Conservation (phyloP, 768 basidiomycete species). For the Clavulina sp. region DNA sequence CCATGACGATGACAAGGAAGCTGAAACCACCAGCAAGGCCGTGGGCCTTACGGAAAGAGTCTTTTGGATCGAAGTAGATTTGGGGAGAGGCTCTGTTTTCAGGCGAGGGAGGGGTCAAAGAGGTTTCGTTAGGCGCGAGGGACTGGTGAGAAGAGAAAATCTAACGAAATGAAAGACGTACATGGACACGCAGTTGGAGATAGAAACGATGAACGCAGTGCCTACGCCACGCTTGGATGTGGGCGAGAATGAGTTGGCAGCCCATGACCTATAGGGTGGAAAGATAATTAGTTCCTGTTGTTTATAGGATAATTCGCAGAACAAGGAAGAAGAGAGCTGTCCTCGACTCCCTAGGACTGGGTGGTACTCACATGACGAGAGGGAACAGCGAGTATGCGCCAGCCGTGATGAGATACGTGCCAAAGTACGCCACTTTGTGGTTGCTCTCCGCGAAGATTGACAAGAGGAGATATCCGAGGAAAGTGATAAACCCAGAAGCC, state of each 20-base stretch:
- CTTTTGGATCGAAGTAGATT: constrained; percentile 36
- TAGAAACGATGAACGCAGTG: constrained; percentile 41
- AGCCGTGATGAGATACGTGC: constrained; percentile 37
- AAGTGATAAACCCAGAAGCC: constrained; percentile 28
- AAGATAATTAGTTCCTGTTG: background rate
- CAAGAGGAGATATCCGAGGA: constrained; percentile 37
- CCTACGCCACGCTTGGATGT: constrained; percentile 44
- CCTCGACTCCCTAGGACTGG: too few species aligned
- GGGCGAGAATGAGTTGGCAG: constrained; percentile 38
- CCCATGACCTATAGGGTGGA: constrained; percentile 33
- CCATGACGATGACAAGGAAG: constrained; percentile 25
- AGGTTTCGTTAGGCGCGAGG: background rate
- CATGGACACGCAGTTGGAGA: constrained; percentile 42
- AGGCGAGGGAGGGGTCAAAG: background rate
- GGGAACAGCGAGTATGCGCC: constrained; percentile 40
- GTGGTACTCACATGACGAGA: constrained; percentile 32
- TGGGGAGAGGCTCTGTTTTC: constrained; percentile 33
- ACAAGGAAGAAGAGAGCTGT: too few species aligned
- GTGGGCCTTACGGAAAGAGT: constrained; percentile 35
- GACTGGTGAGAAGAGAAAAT: background rate
- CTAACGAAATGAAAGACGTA: constrained; percentile 15
- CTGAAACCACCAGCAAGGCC: constrained; percentile 36
- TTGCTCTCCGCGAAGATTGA: constrained; percentile 34
- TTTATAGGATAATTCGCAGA: background rate
- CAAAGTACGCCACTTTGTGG: constrained; percentile 38